phyloP scores from a whole-genome alignment of 768 basidiomycete genomes.

The Mycena floridula region DNA sequence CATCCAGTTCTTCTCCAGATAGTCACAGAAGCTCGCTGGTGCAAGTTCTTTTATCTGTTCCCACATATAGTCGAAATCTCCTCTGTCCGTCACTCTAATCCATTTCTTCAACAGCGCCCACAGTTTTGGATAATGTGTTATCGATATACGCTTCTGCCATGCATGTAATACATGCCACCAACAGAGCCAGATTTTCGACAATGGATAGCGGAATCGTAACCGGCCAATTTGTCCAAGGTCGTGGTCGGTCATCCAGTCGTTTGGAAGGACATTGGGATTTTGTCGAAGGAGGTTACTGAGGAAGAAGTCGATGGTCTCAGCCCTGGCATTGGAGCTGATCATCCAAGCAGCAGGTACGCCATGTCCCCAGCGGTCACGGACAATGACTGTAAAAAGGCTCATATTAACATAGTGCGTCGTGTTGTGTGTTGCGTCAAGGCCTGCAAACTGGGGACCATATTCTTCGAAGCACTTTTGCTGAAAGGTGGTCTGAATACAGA shows the following conservation, averaged over 20 bases:
- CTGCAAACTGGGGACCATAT: constrained; percentile 4
- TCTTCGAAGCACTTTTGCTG: constrained; percentile 6
- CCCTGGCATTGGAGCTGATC: constrained; percentile 3
- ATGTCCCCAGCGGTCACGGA: constrained; percentile 8
- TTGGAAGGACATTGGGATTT: constrained; percentile 2
- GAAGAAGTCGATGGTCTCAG: constrained; percentile 4
- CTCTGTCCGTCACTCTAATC: constrained; percentile 7
- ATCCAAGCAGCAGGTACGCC: constrained; percentile 7
- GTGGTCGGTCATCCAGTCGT: too few species aligned
- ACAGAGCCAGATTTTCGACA: constrained; percentile 3
- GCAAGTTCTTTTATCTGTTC: constrained; percentile 1
- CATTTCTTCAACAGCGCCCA: constrained; percentile 9
- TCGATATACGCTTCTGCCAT: constrained; percentile 10
- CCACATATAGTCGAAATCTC: constrained; percentile 4
- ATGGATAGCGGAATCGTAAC: background rate
- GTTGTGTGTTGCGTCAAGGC: constrained; percentile 14
- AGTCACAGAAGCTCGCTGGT: constrained; percentile 2
- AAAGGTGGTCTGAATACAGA: constrained; percentile 8
- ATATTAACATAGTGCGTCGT: constrained; percentile 8
- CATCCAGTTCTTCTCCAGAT: constrained; percentile 6
- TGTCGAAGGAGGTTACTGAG: background rate
- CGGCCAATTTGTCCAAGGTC: constrained; percentile 7
- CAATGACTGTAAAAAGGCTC: constrained; percentile 7
- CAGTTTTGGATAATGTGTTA: constrained; percentile 4
- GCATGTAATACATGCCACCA: constrained; percentile 16